Conservation (phyloP, 176 grass and related monocot species). For the Paspalum vaginatum region DNA sequence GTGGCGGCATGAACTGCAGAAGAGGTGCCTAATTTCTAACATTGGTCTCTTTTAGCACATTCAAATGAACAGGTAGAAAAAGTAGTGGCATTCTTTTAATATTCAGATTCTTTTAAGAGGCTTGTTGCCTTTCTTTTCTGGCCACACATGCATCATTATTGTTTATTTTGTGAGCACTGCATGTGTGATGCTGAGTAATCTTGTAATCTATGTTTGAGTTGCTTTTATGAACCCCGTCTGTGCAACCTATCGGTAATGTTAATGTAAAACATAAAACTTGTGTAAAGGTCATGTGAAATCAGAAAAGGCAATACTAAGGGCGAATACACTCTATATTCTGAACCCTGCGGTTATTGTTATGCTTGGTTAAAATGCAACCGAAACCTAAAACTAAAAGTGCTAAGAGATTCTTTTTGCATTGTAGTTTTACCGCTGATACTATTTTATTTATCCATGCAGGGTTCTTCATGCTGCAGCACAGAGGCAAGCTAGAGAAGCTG, state of each 20-base stretch:
- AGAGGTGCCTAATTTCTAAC: constrained; percentile 56
- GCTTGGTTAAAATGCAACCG: not conserved
- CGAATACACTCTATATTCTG: constrained; percentile 1
- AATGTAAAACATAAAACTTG: not conserved
- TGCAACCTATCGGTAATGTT: not conserved
- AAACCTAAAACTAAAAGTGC: constrained; percentile 8
- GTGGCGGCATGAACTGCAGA: constrained; percentile 66
- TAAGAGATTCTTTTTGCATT: constrained; percentile 1
- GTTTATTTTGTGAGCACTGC: not conserved
- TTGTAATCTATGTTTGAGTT: not conserved
- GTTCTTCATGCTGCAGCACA: constrained; percentile 87
- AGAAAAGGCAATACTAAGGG: not conserved
- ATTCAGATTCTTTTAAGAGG: constrained; percentile 2
- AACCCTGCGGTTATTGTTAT: not conserved
- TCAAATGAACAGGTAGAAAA: not conserved
- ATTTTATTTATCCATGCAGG: constrained; percentile 54
- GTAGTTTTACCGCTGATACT: not conserved
- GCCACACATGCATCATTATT: not conserved
- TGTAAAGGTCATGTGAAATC: not conserved
- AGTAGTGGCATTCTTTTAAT: not conserved
- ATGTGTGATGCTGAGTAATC: not conserved
- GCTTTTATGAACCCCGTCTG: not conserved
- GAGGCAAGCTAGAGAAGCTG: constrained; percentile 78
- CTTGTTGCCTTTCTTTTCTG: not conserved
- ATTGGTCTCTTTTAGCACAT: not conserved